These are phyloP conservation scores for Saccharum hybrid DNA, from an alignment of 202 grass and related monocot species.

Conservation along the genomic window DNA sequence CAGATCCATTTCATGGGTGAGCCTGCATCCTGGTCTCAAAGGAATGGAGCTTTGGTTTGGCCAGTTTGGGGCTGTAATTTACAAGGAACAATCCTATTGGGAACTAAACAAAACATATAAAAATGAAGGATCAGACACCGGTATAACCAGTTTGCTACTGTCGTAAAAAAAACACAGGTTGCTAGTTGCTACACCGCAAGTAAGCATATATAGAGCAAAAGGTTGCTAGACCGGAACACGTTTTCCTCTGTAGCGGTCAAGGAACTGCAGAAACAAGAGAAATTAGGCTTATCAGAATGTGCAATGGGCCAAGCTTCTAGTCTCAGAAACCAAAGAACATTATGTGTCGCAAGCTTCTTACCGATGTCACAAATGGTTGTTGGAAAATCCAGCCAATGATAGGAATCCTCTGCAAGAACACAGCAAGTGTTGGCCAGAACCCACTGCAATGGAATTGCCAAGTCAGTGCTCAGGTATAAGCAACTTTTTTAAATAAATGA, in stretches of 20 bases:
- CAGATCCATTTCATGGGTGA: constrained; percentile 11
- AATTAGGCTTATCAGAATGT: constrained; percentile 27
- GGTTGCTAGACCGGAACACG: constrained; percentile 59
- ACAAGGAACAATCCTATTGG: constrained; percentile 47
- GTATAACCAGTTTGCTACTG: constrained; percentile 35
- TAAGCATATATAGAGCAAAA: neutral
- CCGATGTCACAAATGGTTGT: constrained; percentile 91
- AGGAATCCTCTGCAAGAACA: constrained; percentile 96
- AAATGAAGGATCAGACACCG: constrained; percentile 8
- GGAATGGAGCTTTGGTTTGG: neutral
- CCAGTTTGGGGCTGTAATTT: constrained; percentile 36
- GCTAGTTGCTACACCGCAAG: constrained; percentile 33
- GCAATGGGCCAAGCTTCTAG: neutral
- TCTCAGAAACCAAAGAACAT: constrained; percentile 8
- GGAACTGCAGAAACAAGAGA: constrained; percentile 55
- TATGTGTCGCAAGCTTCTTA: constrained; percentile 41
- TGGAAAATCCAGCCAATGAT: constrained; percentile 93
- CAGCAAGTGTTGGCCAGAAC: constrained; percentile 89
- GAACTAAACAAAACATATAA: constrained; percentile 35
- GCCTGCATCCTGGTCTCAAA: constrained; percentile 28
- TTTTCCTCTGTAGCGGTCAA: constrained; percentile 68
- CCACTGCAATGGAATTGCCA: constrained; percentile 66
- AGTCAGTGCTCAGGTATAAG: constrained; percentile 15
- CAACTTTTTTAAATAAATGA: neutral
- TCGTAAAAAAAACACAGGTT: neutral